phyloP scores from a whole-genome alignment of 371 early-diverging fungal genomes.

The Synchytrium microbalum region DNA sequence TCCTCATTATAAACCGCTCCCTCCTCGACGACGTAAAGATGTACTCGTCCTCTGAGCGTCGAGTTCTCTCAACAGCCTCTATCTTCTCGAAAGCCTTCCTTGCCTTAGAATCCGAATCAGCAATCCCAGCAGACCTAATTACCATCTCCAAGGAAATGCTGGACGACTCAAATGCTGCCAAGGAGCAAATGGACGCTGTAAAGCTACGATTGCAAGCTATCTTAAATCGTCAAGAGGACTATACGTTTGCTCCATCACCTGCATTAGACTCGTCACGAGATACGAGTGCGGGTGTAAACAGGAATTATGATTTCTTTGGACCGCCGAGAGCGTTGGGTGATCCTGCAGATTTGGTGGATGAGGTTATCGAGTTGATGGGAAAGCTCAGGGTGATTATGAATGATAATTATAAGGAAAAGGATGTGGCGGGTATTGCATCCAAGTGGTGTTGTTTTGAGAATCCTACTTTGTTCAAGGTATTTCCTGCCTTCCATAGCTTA shows the following conservation, averaged over 20 bases:
- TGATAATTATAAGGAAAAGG: slow-evolving; percentile 54
- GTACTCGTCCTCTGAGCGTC: slow-evolving; percentile 77
- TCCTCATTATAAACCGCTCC: slow-evolving; percentile 74
- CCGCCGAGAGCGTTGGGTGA: slow-evolving; percentile 48
- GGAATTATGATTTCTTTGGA: slow-evolving; percentile 13
- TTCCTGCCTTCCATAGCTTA: neutral
- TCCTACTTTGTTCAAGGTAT: slow-evolving; percentile 34
- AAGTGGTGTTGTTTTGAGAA: slow-evolving; percentile 45
- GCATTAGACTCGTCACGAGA: neutral
- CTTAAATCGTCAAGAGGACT: slow-evolving; percentile 29
- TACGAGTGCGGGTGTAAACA: slow-evolving; percentile 31
- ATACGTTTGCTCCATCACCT: slow-evolving; percentile 6
- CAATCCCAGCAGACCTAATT: slow-evolving; percentile 31
- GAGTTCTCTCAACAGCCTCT: slow-evolving; percentile 80
- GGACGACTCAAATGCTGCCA: slow-evolving; percentile 91
- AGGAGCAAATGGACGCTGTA: slow-evolving; percentile 82
- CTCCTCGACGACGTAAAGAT: slow-evolving; percentile 82
- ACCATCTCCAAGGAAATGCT: slow-evolving; percentile 79
- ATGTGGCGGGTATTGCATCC: slow-evolving; percentile 50
- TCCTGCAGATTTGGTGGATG: slow-evolving; percentile 57
- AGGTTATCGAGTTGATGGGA: slow-evolving; percentile 61
- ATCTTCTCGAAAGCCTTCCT: slow-evolving; percentile 68
- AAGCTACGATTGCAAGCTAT: slow-evolving; percentile 62
- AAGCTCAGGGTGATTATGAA: slow-evolving; percentile 66
- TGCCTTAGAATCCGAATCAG: no score